Evolutionary conservation across 2,329 filamentous ascomycete species (phyloP), one percentile per base, ranked within the genome.

Genomic region (Calycina marina): DNA sequence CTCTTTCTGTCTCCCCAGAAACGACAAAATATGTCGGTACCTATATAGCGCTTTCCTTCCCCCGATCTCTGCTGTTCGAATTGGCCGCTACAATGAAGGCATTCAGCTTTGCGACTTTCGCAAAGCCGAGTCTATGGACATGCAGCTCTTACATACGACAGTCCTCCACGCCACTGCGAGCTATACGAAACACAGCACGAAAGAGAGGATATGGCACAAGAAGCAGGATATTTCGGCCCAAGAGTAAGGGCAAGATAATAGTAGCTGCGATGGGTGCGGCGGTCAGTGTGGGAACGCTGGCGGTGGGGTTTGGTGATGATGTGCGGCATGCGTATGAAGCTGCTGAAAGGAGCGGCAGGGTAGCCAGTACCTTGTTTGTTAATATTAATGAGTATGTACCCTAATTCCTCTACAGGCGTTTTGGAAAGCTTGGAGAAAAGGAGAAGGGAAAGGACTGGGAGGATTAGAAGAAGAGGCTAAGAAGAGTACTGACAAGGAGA

Each of bases 351-450:
- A 79, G 80, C 18, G 79, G 80, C 6, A 70, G 88, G 40, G 88
- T 96, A 14, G 74, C 76, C 8, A 63, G 69, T 15, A 72, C 81
- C 16, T 56, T 96, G 46, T 72, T 71, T 10, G 62, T 93, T 36
- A 86, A 80, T 58, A 90, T 96, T 43, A 86, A 88, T 51, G 88
- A 93, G 84, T 93, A 63, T 48, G 66, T 61, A 16, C 30, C 39
- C 9, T 16, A 13, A 12, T n/a, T n/a, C n/a, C n/a, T n/a, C n/a
- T n/a, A n/a, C n/a, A n/a, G n/a, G n/a, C n/a, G n/a, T n/a, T n/a
- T n/a, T n/a, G n/a, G n/a, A n/a, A n/a, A n/a, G n/a, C n/a, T n/a
- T n/a, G n/a, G n/a, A n/a, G n/a, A n/a, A n/a, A n/a, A n/a, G n/a
- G n/a, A n/a, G n/a, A n/a, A n/a, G n/a, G n/a, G n/a, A n/a, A n/a